Percentiles rank a stretch among this genome's conserved stretches.
Evolutionary conservation across 441 rosid genomes (phyloP).

Genomic region (Bocquillonia castaneifolia): DNA sequence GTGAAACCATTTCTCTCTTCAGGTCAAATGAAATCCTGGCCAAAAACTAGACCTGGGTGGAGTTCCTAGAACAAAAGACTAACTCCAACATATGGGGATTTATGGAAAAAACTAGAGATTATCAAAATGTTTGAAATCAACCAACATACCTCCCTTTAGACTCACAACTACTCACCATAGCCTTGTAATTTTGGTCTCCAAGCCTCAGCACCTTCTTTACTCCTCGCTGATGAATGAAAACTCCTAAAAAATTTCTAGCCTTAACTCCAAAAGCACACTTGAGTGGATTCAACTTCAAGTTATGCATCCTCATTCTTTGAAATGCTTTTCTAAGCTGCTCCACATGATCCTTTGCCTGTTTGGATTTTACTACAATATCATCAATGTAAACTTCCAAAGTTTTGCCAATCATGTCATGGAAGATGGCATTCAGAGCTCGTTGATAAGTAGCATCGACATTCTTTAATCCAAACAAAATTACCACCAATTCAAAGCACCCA

Average conservation of each 20-base stretch:
- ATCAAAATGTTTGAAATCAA: no score
- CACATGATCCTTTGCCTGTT: background rate
- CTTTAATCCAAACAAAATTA: background rate
- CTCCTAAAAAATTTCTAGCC: background rate
- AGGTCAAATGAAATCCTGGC: no score
- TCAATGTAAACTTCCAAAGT: background rate
- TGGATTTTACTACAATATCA: background rate
- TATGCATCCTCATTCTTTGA: background rate
- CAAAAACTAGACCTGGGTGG: no score
- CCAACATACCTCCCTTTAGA: no score
- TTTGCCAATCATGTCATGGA: background rate
- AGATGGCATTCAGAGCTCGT: background rate
- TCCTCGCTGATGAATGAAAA: background rate
- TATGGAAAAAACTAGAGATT: no score
- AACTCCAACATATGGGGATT: no score
- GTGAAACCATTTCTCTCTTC: no score
- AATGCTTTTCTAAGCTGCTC: background rate
- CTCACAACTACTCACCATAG: no score
- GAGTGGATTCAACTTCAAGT: background rate
- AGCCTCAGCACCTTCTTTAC: no score
- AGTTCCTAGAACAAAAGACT: no score
- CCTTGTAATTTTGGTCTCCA: no score
- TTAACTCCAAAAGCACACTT: background rate
- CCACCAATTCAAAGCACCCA: background rate
- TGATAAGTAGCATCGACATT: background rate